A percentile compares a stretch with the other conserved stretches of the same genome.
These are phyloP conservation scores for Anethum foeniculum DNA, from an alignment of 140 eudicot species.

Conservation along the genomic window DNA sequence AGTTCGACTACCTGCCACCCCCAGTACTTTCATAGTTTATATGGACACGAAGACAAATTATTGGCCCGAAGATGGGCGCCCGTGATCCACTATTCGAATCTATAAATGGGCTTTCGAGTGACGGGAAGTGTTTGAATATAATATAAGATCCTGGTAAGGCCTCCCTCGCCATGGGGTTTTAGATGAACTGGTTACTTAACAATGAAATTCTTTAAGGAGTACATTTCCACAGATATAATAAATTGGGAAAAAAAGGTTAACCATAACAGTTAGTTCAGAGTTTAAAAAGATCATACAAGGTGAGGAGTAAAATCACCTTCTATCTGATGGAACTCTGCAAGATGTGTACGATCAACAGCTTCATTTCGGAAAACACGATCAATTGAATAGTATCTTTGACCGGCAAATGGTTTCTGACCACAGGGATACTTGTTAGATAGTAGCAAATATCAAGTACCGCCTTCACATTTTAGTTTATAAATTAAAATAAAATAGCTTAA, in stretches of 20 bases:
- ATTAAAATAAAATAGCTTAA: too few species aligned
- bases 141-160: too few species aligned
- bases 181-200: too few species aligned
- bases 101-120: too few species aligned
- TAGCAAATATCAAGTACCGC: background rate
- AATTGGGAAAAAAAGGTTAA: background rate
- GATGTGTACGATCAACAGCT: conserved; percentile 96
- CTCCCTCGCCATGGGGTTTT: too few species aligned
- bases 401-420: conserved; percentile 64
- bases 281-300: background rate
- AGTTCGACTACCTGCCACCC: too few species aligned
- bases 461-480: background rate
- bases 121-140: too few species aligned
- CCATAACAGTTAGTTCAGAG: background rate
- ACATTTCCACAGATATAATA: background rate
- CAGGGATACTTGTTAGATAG: background rate
- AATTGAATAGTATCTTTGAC: conserved; percentile 62
- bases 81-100: too few species aligned
- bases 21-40: too few species aligned
- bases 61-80: too few species aligned
- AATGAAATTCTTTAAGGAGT: background rate
- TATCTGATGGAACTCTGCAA: conserved; percentile 96
- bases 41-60: too few species aligned
- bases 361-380: conserved; percentile 97
- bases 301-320: conserved; percentile 47